Evolutionary conservation across 179 eudicot species (phyloP).

Genomic region (Actinidia chinensis): DNA sequence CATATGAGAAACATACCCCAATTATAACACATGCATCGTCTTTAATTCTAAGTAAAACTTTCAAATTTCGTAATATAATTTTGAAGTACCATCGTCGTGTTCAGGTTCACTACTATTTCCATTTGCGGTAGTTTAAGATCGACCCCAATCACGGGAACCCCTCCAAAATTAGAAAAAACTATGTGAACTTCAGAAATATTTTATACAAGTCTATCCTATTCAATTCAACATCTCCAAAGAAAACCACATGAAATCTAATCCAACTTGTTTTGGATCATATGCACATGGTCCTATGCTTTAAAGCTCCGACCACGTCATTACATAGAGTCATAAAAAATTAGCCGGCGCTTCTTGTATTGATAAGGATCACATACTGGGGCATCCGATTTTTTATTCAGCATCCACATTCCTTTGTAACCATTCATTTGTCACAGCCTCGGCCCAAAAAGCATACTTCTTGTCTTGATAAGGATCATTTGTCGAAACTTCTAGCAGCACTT

Average conservation of each 20-base stretch:
- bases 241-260: conserved; percentile 51
- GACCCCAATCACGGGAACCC: not conserved
- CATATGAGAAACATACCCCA: not conserved
- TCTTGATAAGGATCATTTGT: too few species aligned
- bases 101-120: not conserved
- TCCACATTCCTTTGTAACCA: conserved; percentile 20
- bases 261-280: conserved; percentile 31
- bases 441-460: not conserved
- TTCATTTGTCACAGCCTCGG: conserved; percentile 14
- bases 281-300: conserved; percentile 25
- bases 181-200: conserved; percentile 4
- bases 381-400: not conserved
- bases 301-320: conserved; percentile 12
- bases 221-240: conserved; percentile 19
- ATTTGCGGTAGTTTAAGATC: not conserved
- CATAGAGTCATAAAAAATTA: conserved; percentile 10
- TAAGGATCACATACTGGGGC: conserved; percentile 15
- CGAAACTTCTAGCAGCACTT: not conserved
- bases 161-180: conserved; percentile 3
- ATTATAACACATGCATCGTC: too few species aligned
- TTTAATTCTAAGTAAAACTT: not conserved
- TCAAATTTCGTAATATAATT: not conserved
- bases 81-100: not conserved
- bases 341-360: conserved; percentile 23
- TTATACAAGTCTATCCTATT: conserved; percentile 1